Conservation (phyloP, 2,329 filamentous ascomycete species). For the Calonectria leucothoes region DNA sequence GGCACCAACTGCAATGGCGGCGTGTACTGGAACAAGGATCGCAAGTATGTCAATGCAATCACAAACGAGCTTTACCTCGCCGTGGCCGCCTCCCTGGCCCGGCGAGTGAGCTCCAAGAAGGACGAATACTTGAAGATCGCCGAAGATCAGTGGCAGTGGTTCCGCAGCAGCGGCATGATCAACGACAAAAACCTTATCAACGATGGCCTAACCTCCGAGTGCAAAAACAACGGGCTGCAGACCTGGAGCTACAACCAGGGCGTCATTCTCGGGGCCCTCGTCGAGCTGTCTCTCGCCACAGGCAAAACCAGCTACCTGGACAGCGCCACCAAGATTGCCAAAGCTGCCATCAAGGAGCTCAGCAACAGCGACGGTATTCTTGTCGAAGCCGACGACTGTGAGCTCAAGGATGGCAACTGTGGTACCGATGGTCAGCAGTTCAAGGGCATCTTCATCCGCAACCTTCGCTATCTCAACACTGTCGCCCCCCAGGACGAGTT, state of each 20-base stretch:
- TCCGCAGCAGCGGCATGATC: constrained; percentile 62
- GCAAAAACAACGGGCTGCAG: constrained; percentile 63
- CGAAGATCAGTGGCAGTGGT: constrained; percentile 64
- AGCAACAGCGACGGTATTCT: constrained; percentile 60
- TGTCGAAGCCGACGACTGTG: constrained; percentile 50
- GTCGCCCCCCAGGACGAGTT: constrained; percentile 63
- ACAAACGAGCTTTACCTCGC: constrained; percentile 69
- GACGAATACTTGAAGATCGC: constrained; percentile 61
- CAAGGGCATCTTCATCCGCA: constrained; percentile 78
- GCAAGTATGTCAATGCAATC: constrained; percentile 64
- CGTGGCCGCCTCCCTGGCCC: constrained; percentile 64
- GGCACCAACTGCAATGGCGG: constrained; percentile 63
- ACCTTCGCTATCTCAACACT: constrained; percentile 68
- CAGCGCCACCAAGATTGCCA: constrained; percentile 60
- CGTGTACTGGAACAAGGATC: constrained; percentile 67
- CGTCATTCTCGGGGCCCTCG: constrained; percentile 65
- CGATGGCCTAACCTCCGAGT: constrained; percentile 61
- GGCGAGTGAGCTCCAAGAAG: constrained; percentile 54
- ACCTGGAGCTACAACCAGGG: constrained; percentile 71
- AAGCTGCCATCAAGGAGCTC: constrained; percentile 61
- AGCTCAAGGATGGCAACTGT: constrained; percentile 50
- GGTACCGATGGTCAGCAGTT: constrained; percentile 70
- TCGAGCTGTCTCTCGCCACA: constrained; percentile 62
- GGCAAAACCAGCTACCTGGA: constrained; percentile 54
- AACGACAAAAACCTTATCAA: constrained; percentile 63